Evolutionary conservation across 495 filamentous ascomycete species (phyloP), one percentile per base, ranked within the genome.

Genomic region (Chaetomium cochliodes): DNA sequence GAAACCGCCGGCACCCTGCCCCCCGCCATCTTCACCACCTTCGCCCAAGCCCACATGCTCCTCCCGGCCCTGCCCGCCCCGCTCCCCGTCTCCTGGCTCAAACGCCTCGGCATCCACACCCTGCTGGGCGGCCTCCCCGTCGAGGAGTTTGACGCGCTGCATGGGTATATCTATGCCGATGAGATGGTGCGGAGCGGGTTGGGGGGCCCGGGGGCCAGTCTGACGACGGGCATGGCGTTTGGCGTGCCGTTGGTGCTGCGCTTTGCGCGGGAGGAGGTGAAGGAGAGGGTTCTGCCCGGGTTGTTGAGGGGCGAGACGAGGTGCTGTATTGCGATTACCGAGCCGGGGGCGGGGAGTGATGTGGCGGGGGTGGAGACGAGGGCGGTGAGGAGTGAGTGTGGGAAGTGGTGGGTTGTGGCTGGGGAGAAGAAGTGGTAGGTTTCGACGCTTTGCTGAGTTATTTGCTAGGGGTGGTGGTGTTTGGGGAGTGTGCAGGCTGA

Each of bases 241-340:
- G 89, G 87, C 11, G 79, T 91, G 7, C 86, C 90, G 0, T 87
- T 88, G 0, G 81, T 92, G 53, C 60, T 89, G 65, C 90, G 91
- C 67, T 92, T 86, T 71, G 88, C 85, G 0, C 84, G 79, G 66
- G 65, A 70, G 22, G 68, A 82, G 61, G 71, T 91, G 46, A 83
- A 91, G 72, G 86, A 88, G 66, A 74, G 80, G 2, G 84, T 86
- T 62, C 74, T 91, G 39, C 87, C 88, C 0, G 87, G 88, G 37
- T 74, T 90, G 2, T 76, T 92, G n/a, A 83, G 80, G 5, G 88
- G 88, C 20, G 80, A 80, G 69, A 88, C 85, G 74, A 78, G 89
- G 44, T 76, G 77, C 4, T 92, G 90, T 68, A 90, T 92, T 59
- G 90, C 88, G 5, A 91, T 92, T 70, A 92, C 90, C 0, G 90